These are phyloP conservation scores for Dothidotthia symphoricarpi DNA, from an alignment of 2,329 filamentous ascomycete species.

Conservation along the genomic window DNA sequence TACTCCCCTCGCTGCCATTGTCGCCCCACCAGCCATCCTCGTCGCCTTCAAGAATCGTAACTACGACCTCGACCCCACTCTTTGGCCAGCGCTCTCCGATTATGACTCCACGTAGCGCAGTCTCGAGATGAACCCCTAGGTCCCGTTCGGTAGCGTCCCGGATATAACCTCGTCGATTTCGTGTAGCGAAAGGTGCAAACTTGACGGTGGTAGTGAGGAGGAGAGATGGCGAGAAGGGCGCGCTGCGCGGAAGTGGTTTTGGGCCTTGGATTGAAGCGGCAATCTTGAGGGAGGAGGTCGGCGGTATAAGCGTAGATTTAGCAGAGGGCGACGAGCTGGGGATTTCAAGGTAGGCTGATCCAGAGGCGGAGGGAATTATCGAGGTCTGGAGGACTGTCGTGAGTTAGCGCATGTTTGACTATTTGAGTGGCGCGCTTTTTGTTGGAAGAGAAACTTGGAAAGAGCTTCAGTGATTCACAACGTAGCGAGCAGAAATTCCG, in stretches of 20 bases:
- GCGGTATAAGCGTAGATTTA: slow-evolving; percentile 50
- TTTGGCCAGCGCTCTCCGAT: slow-evolving; percentile 98
- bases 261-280: slow-evolving; percentile 92
- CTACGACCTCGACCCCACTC: slow-evolving; percentile 90
- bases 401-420: too few species aligned
- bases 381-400: slow-evolving; percentile 79
- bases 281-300: slow-evolving; percentile 75
- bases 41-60: slow-evolving; percentile 91
- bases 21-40: slow-evolving; percentile 71
- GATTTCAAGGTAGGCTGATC: slow-evolving; percentile 79
- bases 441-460: too few species aligned
- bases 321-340: slow-evolving; percentile 47
- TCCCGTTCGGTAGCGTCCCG: slow-evolving; percentile 85
- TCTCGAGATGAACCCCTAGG: slow-evolving; percentile 85
- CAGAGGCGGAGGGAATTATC: slow-evolving; percentile 87
- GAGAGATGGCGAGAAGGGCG: slow-evolving; percentile 88
- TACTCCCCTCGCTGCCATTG: slow-evolving; percentile 37
- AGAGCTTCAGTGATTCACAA: background rate
- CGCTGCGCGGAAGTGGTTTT: slow-evolving; percentile 81
- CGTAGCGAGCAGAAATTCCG: background rate
- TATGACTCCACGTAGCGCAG: slow-evolving; percentile 81
- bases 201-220: slow-evolving; percentile 92
- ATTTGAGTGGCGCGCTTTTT: too few species aligned
- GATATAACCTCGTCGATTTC: slow-evolving; percentile 77
- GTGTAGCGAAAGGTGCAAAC: slow-evolving; percentile 90